Evolutionary conservation across 768 basidiomycete species (phyloP), one percentile per base, ranked within the genome.

Genomic region (Trametes cingulata): DNA sequence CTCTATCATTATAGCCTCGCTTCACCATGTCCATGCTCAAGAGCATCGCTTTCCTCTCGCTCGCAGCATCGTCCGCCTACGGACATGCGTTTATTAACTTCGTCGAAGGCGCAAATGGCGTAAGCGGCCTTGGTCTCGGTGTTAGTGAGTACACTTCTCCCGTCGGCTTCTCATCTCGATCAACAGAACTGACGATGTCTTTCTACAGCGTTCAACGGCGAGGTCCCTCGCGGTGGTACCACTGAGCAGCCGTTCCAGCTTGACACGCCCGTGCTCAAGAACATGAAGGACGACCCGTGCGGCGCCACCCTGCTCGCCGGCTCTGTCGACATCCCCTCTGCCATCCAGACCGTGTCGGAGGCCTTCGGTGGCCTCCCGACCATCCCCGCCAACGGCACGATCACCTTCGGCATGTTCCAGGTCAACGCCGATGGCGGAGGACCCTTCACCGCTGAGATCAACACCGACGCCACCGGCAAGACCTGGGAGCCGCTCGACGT

Each of bases 391-490:
- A 56, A 67, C 60, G 70, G 70, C 37, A 48, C 63, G 15, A 56
- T 71, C 25, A 67, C 52, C 41, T 53, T 72, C 56, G 63, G 52
- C 17, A 41, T 72, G n/a, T 69, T 69, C 56, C 71, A 72, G 58
- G 70, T 72, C 9, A 72, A 72, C 54, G 70, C 65, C 20, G 71
- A 72, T 36, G 71, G 71, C n/a, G 71, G 69, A 53, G 71, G 71
- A 19, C 70, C 68, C 5, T 71, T 66, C 63, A 65, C 67, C 24
- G 69, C 66, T 39, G 68, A 67, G 60, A 64, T 71, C 40, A 69
- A 68, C 65, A 60, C 67, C 37, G 68, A 68, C 54, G 71, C 64
- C n/a, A 71, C 69, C 8, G 71, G 69, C 46, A 56, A 56, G 46
- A 64, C 53, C 24, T 72, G 67, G 60, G 52, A 53, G n/a, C 56